Percentiles rank a stretch among this genome's conserved stretches.
Conservation (phyloP, 2,329 filamentous ascomycete species). For the Venturiaceae sp. region DNA sequence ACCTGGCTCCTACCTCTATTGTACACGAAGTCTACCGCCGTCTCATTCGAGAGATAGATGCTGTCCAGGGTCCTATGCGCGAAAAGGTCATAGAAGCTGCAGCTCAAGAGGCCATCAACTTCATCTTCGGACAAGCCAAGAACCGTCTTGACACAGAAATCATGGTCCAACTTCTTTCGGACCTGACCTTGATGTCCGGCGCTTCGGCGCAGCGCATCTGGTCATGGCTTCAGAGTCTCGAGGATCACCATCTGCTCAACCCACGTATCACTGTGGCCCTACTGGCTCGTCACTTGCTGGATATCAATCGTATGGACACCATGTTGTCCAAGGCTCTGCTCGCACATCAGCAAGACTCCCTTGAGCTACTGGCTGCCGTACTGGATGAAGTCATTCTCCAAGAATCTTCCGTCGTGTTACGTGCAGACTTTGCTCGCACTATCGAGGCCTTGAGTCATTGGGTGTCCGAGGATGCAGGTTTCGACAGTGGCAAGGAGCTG, state of each 20-base stretch:
- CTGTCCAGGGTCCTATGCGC: slow-evolving; percentile 32
- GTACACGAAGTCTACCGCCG: slow-evolving; percentile 51
- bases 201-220: slow-evolving; percentile 44
- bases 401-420: slow-evolving; percentile 66
- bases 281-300: slow-evolving; percentile 49
- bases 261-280: slow-evolving; percentile 51
- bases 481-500: slow-evolving; percentile 59
- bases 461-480: slow-evolving; percentile 62
- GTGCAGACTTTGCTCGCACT: slow-evolving; percentile 77
- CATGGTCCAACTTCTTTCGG: slow-evolving; percentile 49
- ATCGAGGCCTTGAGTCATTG: slow-evolving; percentile 73
- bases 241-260: slow-evolving; percentile 51
- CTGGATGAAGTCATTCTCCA: slow-evolving; percentile 71
- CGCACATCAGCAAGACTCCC: slow-evolving; percentile 58
- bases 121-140: slow-evolving; percentile 45
- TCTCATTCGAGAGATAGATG: slow-evolving; percentile 34
- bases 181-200: slow-evolving; percentile 52
- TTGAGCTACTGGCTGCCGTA: slow-evolving; percentile 72
- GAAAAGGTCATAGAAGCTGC: slow-evolving; percentile 46
- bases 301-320: slow-evolving; percentile 47
- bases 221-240: slow-evolving; percentile 38
- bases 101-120: slow-evolving; percentile 43
- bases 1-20: slow-evolving; percentile 43
- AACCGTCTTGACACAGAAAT: slow-evolving; percentile 52
- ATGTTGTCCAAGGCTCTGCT: slow-evolving; percentile 65